Evolutionary conservation across 2,329 filamentous ascomycete genomes (phyloP), one percentile per base, ranked within the genome.

Genomic region (Monosporascus sp.): DNA sequence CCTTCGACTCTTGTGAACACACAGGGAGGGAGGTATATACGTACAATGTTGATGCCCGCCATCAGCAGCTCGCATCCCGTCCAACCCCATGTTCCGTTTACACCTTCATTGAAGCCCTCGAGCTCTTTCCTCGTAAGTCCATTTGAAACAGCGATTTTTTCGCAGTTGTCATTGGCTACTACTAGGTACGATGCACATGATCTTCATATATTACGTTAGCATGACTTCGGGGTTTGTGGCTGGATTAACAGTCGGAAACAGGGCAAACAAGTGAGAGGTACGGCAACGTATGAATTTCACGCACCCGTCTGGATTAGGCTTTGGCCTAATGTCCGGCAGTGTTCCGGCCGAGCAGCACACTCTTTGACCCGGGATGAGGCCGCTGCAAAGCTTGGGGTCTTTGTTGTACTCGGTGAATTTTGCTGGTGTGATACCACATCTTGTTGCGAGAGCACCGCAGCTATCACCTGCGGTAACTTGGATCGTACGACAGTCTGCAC

Each of bases 301-400:
- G n/a, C n/a, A n/a, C 1, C 73, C 73, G 37, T 76, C 68, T 2
- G 59, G 49, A 31, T 61, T 56, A 1, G 68, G 68, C 59, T 71
- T 60, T 1, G 73, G 73, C 1, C 52, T 57, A 27, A 65, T 52
- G 49, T 71, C 65, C 0, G 72, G 72, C 0, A 73, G 59, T 0
- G 56, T 61, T 2, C 73, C 73, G 1, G 60, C 36, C 9, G 65
- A 66, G 53, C 72, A 75, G 60, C 73, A 76, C 0, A 73, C 68
- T 40, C 59, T 64, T 57, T 73, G 65, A 24, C 65, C 65, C 0
- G 63, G 59, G 5, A 52, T 51, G 1, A 79, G 64, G 0, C 56
- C 66, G 3, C 62, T 57, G 51, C 73, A 75, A 1, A 72, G 60
- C n/a, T 52, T 52, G 1, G 52, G 20, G 2, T 22, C 52, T 5